phyloP scores from a whole-genome alignment of 1,284 basidiomycete genomes.

The Ceratobasidium sp. region DNA sequence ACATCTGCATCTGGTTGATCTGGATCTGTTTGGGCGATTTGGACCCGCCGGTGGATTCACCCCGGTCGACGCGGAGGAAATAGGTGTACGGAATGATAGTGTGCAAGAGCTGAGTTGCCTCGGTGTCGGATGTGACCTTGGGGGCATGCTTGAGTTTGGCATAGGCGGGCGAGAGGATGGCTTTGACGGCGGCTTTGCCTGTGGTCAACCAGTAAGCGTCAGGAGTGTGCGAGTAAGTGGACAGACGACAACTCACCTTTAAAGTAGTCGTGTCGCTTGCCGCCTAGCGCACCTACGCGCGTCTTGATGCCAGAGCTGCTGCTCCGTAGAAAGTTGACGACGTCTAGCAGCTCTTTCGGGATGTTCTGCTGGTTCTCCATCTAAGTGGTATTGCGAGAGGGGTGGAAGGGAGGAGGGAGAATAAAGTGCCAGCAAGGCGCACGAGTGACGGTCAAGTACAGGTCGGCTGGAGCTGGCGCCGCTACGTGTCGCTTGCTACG shows the following conservation, averaged over 20 bases:
- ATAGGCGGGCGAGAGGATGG: slow-evolving; percentile 90
- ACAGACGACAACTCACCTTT: slow-evolving; percentile 73
- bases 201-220: slow-evolving; percentile 26
- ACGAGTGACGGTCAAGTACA: slow-evolving; percentile 43
- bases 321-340: slow-evolving; percentile 86
- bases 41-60: slow-evolving; percentile 71
- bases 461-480: slow-evolving; percentile 31
- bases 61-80: slow-evolving; percentile 89
- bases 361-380: slow-evolving; percentile 76
- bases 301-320: slow-evolving; percentile 90
- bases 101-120: slow-evolving; percentile 77
- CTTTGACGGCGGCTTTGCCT: slow-evolving; percentile 92
- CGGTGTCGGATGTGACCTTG: slow-evolving; percentile 77
- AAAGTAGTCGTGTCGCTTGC: slow-evolving; percentile 97
- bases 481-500: slow-evolving; percentile 42
- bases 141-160: slow-evolving; percentile 84
- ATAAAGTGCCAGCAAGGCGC: slow-evolving; percentile 23
- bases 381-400: slow-evolving; percentile 6
- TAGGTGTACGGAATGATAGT: slow-evolving; percentile 86
- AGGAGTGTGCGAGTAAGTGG: slow-evolving; percentile 15
- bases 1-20: slow-evolving; percentile 84
- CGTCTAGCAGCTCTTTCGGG: slow-evolving; percentile 77
- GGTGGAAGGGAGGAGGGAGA: slow-evolving; percentile 1
- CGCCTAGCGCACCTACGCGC: slow-evolving; percentile 89
- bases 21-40: slow-evolving; percentile 82